These are phyloP conservation scores for Saccharomyces paradoxus DNA, from an alignment of 805 yeast species.

Conservation along the genomic window DNA sequence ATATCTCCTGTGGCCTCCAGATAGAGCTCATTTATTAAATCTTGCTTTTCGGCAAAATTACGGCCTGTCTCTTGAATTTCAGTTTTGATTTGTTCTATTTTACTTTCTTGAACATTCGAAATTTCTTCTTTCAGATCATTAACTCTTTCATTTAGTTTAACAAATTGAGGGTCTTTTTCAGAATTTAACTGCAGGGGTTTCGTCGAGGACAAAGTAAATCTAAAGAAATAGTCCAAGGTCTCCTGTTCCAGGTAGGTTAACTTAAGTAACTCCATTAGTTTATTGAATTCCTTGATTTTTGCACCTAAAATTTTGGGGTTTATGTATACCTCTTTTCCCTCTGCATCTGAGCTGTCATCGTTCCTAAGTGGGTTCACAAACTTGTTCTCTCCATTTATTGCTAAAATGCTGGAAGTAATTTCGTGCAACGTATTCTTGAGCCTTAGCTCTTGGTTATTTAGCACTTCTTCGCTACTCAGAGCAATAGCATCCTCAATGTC, in stretches of 20 bases:
- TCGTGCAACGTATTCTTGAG: constrained; percentile 13
- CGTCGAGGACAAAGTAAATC: constrained; percentile 22
- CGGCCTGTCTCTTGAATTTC: constrained; percentile 12
- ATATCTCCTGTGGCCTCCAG: constrained; percentile 16
- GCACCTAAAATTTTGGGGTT: constrained; percentile 11
- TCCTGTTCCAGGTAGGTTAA: constrained; percentile 27
- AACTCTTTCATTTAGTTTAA: constrained; percentile 16
- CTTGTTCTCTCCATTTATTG: constrained; percentile 17
- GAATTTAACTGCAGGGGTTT: constrained; percentile 15
- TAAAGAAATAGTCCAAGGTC: constrained; percentile 25
- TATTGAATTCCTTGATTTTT: constrained; percentile 16
- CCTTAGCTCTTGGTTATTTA: constrained; percentile 18
- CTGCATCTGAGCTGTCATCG: background rate
- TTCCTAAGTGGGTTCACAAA: constrained; percentile 7
- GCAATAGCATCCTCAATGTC: constrained; percentile 12
- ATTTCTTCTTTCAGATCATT: constrained; percentile 13
- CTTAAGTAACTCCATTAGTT: constrained; percentile 18
- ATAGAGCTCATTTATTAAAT: constrained; percentile 17
- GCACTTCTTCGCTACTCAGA: constrained; percentile 11
- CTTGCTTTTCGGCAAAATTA: constrained; percentile 14
- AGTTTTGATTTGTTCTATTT: constrained; percentile 15
- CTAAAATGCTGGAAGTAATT: constrained; percentile 15
- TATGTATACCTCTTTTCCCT: background rate
- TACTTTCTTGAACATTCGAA: constrained; percentile 10
- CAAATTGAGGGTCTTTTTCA: constrained; percentile 18